Evolutionary conservation across 495 filamentous ascomycete species (phyloP), one percentile per base, ranked within the genome.

Genomic region (Penicillium herquei): DNA sequence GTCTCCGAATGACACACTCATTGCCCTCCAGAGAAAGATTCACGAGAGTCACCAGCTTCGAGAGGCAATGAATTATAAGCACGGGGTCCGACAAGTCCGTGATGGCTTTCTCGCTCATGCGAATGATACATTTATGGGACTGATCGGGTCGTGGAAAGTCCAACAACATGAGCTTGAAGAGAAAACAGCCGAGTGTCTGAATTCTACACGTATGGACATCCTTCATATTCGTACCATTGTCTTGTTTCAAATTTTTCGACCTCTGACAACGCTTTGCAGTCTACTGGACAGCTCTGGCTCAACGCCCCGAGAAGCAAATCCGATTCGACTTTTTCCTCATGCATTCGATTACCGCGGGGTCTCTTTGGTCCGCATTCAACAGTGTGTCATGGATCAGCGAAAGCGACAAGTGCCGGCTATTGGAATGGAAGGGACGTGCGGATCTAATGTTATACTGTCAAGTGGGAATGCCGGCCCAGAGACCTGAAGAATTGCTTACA

Each of bases 281-380:
- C 12, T 64, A 69, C 46, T 44, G 59, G 49, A 53, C 60, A 37
- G 56, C 62, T 4, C 59, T 65, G 0, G 68, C 64, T 7, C 68
- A 73, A 26, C 37, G 58, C 3, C 58, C 65, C 1, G 65, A 68
- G 10, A 71, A 70, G 47, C 48, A 53, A 26, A 52, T 59, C 32
- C 65, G 66, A 53, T 66, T 77, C 37, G 74, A 77, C 46, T 77
- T 77, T 57, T 74, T 73, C 65, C 44, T 63, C 34, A 70, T 77
- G 73, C 74, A 77, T 57, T 59, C 54, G 13, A 67, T 73, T 39
- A 77, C 68, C 10, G 58, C 64, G 45, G 61, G 56, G 2, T 66
- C 73, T 7, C 62, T 72, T 46, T 55, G 66, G 46, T 62, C 61
- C 13, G 64, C 67, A 17, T 46, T 76, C 2, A 55, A 51, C 33